These are phyloP conservation scores for Ascochyta lentis DNA, from an alignment of 2,329 filamentous ascomycete genomes.

Conservation along the genomic window DNA sequence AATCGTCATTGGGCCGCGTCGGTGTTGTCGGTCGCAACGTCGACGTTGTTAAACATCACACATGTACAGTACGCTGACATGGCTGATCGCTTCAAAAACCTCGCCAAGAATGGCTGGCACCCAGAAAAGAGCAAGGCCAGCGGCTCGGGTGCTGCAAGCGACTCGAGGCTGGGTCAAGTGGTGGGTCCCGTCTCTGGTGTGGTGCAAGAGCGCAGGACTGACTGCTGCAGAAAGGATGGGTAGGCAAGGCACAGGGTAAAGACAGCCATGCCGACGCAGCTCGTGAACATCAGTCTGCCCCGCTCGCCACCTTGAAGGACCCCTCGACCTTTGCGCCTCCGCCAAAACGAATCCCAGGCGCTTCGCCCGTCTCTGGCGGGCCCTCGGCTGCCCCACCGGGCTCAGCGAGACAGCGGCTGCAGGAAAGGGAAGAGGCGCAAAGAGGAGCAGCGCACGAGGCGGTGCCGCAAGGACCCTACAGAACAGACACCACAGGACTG, in stretches of 20 bases:
- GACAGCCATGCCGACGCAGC: conserved; percentile 47
- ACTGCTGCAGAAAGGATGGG: conserved; percentile 60
- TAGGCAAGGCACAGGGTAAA: conserved; percentile 60
- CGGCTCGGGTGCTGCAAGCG: conserved; percentile 44
- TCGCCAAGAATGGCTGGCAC: conserved; percentile 59
- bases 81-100: conserved; percentile 44
- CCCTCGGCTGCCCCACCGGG: conserved; percentile 52
- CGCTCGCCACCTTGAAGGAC: conserved; percentile 75
- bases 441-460: conserved; percentile 47
- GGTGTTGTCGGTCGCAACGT: conserved; percentile 11
- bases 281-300: conserved; percentile 63
- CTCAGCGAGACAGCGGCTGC: conserved; percentile 43
- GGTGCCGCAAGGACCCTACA: conserved; percentile 68
- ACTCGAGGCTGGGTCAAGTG: conserved; percentile 61
- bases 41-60: conserved; percentile 19
- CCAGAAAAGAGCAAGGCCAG: conserved; percentile 45
- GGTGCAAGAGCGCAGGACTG: conserved; percentile 3
- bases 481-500: conserved; percentile 73
- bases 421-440: conserved; percentile 46
- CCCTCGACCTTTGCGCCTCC: conserved; percentile 81
- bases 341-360: conserved; percentile 63
- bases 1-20: conserved; percentile 31
- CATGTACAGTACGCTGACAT: conserved; percentile 30
- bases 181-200: conserved; percentile 55
- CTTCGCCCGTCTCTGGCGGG: conserved; percentile 35